Evolutionary conservation across 805 yeast genomes (phyloP).

Genomic region (Wickerhamiella hasegawae): DNA sequence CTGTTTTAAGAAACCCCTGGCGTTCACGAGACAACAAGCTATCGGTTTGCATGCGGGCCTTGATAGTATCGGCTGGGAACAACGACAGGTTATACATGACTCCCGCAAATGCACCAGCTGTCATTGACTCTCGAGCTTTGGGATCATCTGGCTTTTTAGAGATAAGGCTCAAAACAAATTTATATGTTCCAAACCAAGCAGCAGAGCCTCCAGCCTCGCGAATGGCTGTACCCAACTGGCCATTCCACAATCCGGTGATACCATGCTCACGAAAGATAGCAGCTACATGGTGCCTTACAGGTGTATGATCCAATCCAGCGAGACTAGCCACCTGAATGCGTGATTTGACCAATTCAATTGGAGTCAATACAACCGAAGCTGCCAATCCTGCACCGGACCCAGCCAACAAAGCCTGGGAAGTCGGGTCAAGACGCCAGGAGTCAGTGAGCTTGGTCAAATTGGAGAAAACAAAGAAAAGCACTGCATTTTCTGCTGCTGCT

Average conservation of each 20-base stretch:
- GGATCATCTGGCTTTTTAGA: constrained; percentile 6
- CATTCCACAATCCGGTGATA: constrained; percentile 66
- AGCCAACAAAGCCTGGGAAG: constrained; percentile 34
- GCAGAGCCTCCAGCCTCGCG: constrained; percentile 85
- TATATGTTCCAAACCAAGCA: constrained; percentile 88
- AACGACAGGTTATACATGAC: constrained; percentile 60
- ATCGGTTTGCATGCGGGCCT: constrained; percentile 67
- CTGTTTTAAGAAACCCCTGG: constrained; percentile 25
- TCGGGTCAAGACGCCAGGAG: constrained; percentile 13
- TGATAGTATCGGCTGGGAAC: constrained; percentile 84
- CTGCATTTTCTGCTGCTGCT: constrained; percentile 80
- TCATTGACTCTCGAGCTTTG: constrained; percentile 32
- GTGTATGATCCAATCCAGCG: constrained; percentile 4
- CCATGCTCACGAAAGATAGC: constrained; percentile 38
- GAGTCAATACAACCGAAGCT: constrained; percentile 74
- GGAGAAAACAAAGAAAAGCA: constrained; percentile 38
- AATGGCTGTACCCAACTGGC: constrained; percentile 63
- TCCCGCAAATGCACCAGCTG: constrained; percentile 82
- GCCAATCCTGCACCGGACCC: constrained; percentile 76
- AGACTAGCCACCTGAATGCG: constrained; percentile 48
- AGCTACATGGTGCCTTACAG: constrained; percentile 23
- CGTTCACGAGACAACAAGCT: constrained; percentile 24
- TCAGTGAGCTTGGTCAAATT: constrained; percentile 12
- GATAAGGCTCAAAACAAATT: constrained; percentile 25
- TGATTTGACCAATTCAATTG: constrained; percentile 84